These are phyloP conservation scores for Sanghuangporus baumii DNA, from an alignment of 1,284 basidiomycete species.

Conservation along the genomic window DNA sequence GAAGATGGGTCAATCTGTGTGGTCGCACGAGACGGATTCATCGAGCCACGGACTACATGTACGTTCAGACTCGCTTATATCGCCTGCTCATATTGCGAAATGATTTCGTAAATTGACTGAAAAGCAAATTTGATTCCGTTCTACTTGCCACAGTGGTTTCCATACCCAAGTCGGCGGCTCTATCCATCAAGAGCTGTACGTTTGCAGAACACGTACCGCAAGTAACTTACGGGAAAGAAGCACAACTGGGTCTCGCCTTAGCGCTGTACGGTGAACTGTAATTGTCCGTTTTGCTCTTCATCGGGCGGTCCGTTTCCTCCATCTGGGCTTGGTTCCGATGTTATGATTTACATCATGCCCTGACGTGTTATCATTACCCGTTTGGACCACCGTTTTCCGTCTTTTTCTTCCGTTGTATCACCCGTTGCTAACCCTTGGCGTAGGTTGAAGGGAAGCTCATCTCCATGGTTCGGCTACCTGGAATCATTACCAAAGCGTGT, in stretches of 20 bases:
- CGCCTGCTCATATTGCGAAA: neutral
- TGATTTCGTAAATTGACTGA: neutral
- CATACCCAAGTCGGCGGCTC: slow-evolving; percentile 23
- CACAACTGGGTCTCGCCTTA: slow-evolving; percentile 15
- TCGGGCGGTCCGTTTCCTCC: neutral
- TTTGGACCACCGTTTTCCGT: neutral
- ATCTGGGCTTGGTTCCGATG: neutral
- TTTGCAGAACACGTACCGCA: slow-evolving; percentile 4
- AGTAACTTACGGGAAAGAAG: slow-evolving; percentile 15
- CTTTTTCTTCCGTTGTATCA: neutral
- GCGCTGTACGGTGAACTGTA: slow-evolving; percentile 18
- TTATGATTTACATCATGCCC: neutral
- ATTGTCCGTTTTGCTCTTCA: slow-evolving; percentile 8
- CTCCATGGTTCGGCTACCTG: slow-evolving; percentile 65
- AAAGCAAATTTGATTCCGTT: neutral
- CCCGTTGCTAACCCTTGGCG: neutral
- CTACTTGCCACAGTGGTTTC: slow-evolving; percentile 19
- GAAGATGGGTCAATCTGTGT: slow-evolving; percentile 13
- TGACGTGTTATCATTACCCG: neutral
- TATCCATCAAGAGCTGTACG: slow-evolving; percentile 22
- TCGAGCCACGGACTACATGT: slow-evolving; percentile 15
- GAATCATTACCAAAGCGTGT: slow-evolving; percentile 48
- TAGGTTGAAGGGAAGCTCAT: slow-evolving; percentile 37
- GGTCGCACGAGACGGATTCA: slow-evolving; percentile 9
- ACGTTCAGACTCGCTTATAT: slow-evolving; percentile 2